These are phyloP conservation scores for Anisogramma anomala DNA, from an alignment of 2,329 filamentous ascomycete species.

Conservation along the genomic window DNA sequence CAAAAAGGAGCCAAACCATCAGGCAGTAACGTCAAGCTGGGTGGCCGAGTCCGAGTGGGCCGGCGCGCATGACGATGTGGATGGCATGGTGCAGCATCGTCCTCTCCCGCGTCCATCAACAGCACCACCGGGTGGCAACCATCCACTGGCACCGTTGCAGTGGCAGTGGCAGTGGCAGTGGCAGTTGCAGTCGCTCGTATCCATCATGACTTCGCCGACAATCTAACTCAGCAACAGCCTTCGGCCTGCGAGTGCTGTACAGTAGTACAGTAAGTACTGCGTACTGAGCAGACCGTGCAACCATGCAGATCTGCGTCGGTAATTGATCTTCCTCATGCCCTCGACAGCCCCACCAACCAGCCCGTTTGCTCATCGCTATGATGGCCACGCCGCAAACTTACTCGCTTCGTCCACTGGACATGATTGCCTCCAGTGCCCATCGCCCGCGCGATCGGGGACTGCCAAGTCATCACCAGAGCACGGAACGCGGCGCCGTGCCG, in stretches of 20 bases:
- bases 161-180: too few species aligned
- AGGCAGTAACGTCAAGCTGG: too few species aligned
- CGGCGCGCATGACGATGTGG: conserved; percentile 2
- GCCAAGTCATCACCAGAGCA: not conserved
- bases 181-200: not conserved
- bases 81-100: not conserved
- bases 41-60: not conserved
- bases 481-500: conserved; percentile 2
- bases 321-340: conserved; percentile 10
- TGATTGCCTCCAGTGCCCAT: too few species aligned
- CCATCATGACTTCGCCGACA: not conserved
- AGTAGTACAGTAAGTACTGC: too few species aligned
- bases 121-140: not conserved
- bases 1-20: too few species aligned
- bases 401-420: too few species aligned
- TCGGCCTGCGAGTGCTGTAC: too few species aligned
- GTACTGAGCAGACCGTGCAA: conserved; percentile 1
- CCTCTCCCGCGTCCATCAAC: too few species aligned
- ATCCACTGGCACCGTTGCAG: not conserved
- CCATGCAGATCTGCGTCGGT: conserved; percentile 8
- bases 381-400: not conserved
- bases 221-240: not conserved
- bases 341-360: not conserved
- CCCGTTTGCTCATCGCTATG: not conserved
- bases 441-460: too few species aligned